A percentile compares a stretch with the other conserved stretches of the same genome.
Conservation (phyloP, 768 basidiomycete genomes). For the Kwoniella botswanensis region DNA sequence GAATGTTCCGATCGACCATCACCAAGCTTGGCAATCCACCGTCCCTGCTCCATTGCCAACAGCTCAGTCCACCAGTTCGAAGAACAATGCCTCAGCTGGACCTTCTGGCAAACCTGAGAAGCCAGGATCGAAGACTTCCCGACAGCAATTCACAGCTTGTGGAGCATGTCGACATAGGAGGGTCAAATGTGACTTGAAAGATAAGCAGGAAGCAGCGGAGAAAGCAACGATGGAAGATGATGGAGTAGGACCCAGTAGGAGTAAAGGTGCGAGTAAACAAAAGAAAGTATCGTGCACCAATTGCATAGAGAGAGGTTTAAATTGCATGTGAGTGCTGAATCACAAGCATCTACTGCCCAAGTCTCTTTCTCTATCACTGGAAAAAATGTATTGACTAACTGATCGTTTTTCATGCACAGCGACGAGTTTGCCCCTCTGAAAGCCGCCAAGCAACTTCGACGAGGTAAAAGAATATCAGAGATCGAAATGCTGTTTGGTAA, state of each 20-base stretch:
- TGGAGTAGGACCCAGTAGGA: constrained; percentile 28
- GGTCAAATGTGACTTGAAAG: constrained; percentile 94
- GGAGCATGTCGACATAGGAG: constrained; percentile 90
- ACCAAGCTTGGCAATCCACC: constrained; percentile 24
- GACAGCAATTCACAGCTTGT: constrained; percentile 90
- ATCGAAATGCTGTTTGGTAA: constrained; percentile 51
- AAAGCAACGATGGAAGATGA: constrained; percentile 54
- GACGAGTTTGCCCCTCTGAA: constrained; percentile 92
- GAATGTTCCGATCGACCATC: constrained; percentile 2
- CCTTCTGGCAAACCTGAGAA: constrained; percentile 6
- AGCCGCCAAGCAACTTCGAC: constrained; percentile 75
- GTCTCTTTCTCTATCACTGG: constrained; percentile 4
- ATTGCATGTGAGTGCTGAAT: constrained; percentile 79
- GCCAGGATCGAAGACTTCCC: constrained; percentile 65
- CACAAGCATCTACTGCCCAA: constrained; percentile 4
- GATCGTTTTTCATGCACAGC: constrained; percentile 59
- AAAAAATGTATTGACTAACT: neutral
- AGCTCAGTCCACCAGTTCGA: neutral
- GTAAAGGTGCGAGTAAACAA: constrained; percentile 20
- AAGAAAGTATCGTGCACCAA: constrained; percentile 75
- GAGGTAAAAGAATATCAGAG: constrained; percentile 53
- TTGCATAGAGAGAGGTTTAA: constrained; percentile 83
- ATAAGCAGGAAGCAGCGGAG: constrained; percentile 67
- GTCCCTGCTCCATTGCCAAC: constrained; percentile 14
- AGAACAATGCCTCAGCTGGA: constrained; percentile 12